phyloP scores from a whole-genome alignment of 2,329 filamentous ascomycete genomes.

The Lasiodiplodia citricola region DNA sequence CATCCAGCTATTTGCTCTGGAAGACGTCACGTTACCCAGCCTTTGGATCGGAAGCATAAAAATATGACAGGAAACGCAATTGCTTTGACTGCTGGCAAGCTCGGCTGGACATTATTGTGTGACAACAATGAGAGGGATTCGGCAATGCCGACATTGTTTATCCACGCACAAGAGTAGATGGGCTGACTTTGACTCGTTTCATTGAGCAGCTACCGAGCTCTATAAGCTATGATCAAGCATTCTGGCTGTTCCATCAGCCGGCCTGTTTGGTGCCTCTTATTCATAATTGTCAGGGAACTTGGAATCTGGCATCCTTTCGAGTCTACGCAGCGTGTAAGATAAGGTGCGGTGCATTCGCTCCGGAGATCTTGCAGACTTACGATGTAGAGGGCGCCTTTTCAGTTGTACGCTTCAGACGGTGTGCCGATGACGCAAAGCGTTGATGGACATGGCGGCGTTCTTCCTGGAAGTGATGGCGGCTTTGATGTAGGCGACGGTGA shows the following conservation, averaged over 20 bases:
- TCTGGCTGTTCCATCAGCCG: not conserved
- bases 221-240: not conserved
- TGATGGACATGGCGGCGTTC: not conserved
- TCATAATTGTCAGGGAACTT: not conserved
- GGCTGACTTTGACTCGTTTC: not conserved
- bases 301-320: not conserved
- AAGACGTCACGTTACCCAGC: too few relatives aligned
- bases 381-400: not conserved
- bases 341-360: not conserved
- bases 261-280: not conserved
- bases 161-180: not conserved
- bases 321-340: not conserved
- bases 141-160: not conserved
- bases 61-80: too few relatives aligned
- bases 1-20: too few relatives aligned
- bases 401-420: not conserved
- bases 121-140: not conserved
- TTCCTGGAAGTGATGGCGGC: not conserved
- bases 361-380: not conserved
- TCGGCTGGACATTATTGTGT: not conserved
- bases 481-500: not conserved
- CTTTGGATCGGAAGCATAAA: too few relatives aligned
- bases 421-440: not conserved
- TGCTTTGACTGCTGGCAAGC: too few relatives aligned
- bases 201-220: not conserved